These are phyloP conservation scores for Cystofilobasidium bisporidii DNA, from an alignment of 768 basidiomycete genomes.

Conservation along the genomic window DNA sequence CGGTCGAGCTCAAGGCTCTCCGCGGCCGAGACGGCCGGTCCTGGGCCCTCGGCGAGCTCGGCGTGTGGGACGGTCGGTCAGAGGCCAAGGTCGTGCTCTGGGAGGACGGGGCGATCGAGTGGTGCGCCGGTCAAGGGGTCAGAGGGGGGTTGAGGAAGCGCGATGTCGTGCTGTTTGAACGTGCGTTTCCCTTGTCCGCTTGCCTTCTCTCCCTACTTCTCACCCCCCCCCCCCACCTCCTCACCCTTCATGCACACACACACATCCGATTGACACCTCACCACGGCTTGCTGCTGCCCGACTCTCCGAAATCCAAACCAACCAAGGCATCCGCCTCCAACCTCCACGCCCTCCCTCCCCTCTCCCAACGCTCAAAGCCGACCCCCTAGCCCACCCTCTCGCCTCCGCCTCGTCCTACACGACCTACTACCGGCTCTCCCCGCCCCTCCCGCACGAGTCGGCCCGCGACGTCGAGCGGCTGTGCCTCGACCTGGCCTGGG, in stretches of 20 bases:
- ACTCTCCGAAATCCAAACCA: too few relatives aligned
- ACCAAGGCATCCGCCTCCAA: too few relatives aligned
- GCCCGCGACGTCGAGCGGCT: background rate
- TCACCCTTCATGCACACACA: too few relatives aligned
- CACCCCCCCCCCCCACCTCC: too few relatives aligned
- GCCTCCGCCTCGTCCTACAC: background rate
- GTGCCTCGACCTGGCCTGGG: background rate
- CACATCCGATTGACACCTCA: too few relatives aligned
- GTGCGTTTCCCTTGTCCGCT: background rate
- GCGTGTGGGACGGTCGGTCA: background rate
- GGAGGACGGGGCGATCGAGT: background rate
- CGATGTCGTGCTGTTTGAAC: constrained; percentile 5
- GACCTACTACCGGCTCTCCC: background rate
- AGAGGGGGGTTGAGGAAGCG: background rate
- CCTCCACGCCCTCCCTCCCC: background rate
- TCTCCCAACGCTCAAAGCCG: background rate
- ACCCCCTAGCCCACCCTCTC: background rate
- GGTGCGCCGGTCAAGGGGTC: background rate
- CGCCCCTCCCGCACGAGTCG: background rate
- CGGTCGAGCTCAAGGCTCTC: background rate
- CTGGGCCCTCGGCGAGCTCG: background rate
- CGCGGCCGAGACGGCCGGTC: background rate
- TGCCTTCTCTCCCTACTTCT: background rate
- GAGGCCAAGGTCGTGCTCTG: background rate
- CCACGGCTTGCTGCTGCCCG: too few relatives aligned